phyloP scores from a whole-genome alignment of 2,329 filamentous ascomycete genomes.

The Stagonosporopsis vannaccii region DNA sequence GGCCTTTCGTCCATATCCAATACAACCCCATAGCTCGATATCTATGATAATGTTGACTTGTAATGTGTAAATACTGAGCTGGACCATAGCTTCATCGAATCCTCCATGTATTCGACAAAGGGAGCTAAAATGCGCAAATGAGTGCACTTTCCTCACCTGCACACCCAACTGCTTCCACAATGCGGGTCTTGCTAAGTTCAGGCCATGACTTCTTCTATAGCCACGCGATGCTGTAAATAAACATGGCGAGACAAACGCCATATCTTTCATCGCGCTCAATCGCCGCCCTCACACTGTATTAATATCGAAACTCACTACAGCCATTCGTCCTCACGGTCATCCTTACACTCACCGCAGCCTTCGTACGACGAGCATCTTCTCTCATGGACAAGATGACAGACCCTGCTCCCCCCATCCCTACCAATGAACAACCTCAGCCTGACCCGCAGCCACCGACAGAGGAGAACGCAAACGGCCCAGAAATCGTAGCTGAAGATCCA shows the following conservation, averaged over 20 bases:
- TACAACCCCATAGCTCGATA: background rate
- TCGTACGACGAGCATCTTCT: slow-evolving; percentile 2
- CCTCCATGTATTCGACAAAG: background rate
- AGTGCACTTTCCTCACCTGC: background rate
- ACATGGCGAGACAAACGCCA: background rate
- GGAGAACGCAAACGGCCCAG: background rate
- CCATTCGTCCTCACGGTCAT: slow-evolving; percentile 5
- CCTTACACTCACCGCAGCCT: slow-evolving; percentile 1
- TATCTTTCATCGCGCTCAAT: background rate
- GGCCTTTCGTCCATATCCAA: background rate
- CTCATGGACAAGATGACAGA: slow-evolving; percentile 5
- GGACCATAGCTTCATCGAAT: background rate
- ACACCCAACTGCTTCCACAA: background rate
- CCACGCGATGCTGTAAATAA: slow-evolving; percentile 14
- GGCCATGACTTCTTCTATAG: slow-evolving; percentile 12
- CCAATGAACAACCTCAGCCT: background rate
- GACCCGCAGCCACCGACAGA: background rate
- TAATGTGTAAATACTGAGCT: background rate
- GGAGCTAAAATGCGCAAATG: background rate
- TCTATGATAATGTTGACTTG: background rate
- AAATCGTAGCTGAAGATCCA: background rate
- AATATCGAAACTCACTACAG: background rate
- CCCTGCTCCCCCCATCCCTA: background rate
- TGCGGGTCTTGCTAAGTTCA: background rate
- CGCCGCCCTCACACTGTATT: background rate